Base-by-base conservation (phyloP, 2,329 filamentous ascomycete genomes). In the Arthrobotrys sphaeroides region DNA sequence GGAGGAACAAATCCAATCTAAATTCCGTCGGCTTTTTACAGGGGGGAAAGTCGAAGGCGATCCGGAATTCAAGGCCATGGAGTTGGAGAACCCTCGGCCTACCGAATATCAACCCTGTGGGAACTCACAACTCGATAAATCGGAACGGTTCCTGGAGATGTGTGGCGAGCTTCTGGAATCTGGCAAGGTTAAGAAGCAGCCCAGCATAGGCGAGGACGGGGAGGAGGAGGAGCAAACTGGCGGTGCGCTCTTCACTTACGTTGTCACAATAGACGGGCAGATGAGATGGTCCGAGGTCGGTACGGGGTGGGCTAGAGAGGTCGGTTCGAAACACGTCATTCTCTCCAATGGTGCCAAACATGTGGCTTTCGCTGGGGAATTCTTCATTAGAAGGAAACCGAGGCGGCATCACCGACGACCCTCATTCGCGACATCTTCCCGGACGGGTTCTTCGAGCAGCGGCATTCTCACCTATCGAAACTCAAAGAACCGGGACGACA, bases 261-360 rank as follows among this genome's bases (percentile, higher is more conserved):
- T 77, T 12, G 66, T 77, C 18, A 70, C 73, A 7, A 65, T 38
- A 24, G 73, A 77, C 28, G 72, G 72, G 3, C 72, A 77, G n/a
- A 60, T 77, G 61, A 59, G 73, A 18, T 77, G 66, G 59, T 77
- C 73, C 5, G 73, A 77, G 40, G 73, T 77, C 20, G 73, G 73
- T 16, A 40, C 72, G 0, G 73, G 66, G 2, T 77, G 65, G 65
- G 65, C 67, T 24, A 66, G 59, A 1, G 73, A 77, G 31, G 65
- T 77, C 2, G 73, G 73, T 2, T 77, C 73, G 10, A 77, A 77
- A 9, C 73, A 77, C 47, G 73, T 77, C 10, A 77, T 77, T 36
- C 42, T 77, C 5, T 33, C 66, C 0, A 77, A 77, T 38, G 73
- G 73, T 10, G 66, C 66, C 1, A 72, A 72, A 20, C 59, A 77